phyloP scores from a whole-genome alignment of 2,329 filamentous ascomycete genomes.

The Pseudogymnoascus sp. region DNA sequence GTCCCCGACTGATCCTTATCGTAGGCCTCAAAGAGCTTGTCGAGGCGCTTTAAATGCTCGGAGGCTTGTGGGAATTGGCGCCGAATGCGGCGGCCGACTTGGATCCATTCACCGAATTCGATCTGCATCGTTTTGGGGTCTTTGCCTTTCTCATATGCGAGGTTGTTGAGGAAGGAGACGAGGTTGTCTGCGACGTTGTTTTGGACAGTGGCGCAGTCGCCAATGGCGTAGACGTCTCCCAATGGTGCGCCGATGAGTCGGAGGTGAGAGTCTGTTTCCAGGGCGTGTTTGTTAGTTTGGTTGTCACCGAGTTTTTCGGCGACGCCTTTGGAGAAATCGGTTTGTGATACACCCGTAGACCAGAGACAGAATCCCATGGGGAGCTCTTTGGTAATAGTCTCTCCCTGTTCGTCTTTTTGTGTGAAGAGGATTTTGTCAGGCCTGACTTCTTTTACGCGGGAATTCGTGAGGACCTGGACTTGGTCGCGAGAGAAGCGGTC shows the following conservation, averaged over 20 bases:
- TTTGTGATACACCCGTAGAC: conserved; percentile 92
- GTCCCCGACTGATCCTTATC: conserved; percentile 91
- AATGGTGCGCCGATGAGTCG: conserved; percentile 81
- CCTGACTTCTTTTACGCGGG: conserved; percentile 82
- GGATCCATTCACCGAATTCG: conserved; percentile 80
- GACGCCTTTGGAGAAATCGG: conserved; percentile 68
- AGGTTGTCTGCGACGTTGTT: conserved; percentile 95
- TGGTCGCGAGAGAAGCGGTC: conserved; percentile 84
- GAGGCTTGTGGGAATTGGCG: conserved; percentile 86
- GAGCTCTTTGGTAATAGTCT: conserved; percentile 78
- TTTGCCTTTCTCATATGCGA: conserved; percentile 86
- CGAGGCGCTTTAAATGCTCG: conserved; percentile 78
- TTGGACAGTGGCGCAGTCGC: conserved; percentile 92
- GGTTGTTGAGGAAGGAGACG: conserved; percentile 76
- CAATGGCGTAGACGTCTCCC: conserved; percentile 93
- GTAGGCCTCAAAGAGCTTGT: conserved; percentile 85
- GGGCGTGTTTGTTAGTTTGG: conserved; percentile 82
- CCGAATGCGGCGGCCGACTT: conserved; percentile 74
- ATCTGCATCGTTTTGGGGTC: conserved; percentile 85
- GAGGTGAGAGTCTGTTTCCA: conserved; percentile 91
- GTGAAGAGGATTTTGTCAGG: conserved; percentile 81
- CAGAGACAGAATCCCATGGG: conserved; percentile 95
- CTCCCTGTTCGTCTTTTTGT: conserved; percentile 68
- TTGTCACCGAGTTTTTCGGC: conserved; percentile 65
- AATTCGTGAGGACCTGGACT: conserved; percentile 86